These are phyloP conservation scores for Perilla frutescens DNA, from an alignment of 257 asterid species.

Conservation along the genomic window DNA sequence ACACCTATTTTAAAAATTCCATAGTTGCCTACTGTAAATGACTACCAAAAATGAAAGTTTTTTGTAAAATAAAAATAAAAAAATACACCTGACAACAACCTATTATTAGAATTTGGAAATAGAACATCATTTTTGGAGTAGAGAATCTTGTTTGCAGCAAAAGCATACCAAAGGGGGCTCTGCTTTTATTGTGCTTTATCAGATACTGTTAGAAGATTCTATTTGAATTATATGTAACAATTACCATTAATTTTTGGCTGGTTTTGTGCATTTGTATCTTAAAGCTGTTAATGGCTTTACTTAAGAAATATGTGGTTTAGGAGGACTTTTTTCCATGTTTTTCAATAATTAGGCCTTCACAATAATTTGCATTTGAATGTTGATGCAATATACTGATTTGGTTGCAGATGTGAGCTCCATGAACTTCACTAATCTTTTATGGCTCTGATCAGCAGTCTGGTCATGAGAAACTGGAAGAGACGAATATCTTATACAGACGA, in stretches of 20 bases:
- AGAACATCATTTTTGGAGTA: neutral
- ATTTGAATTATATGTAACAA: neutral
- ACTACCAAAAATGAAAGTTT: too few species aligned
- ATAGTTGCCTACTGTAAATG: too few species aligned
- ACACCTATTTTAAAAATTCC: too few species aligned
- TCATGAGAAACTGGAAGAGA: constrained; percentile 23
- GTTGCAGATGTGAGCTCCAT: constrained; percentile 36
- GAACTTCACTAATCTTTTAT: constrained; percentile 16
- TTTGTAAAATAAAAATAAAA: too few species aligned
- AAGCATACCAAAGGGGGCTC: too few species aligned
- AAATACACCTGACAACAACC: neutral
- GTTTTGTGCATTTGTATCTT: neutral
- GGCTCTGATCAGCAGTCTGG: constrained; percentile 20
- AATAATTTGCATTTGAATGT: neutral
- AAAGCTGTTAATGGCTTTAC: too few species aligned
- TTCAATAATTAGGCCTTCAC: neutral
- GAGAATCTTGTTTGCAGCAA: neutral
- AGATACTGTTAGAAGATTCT: neutral
- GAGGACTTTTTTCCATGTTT: constrained; percentile 16
- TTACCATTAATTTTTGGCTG: neutral
- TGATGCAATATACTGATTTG: constrained; percentile 30
- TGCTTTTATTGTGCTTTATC: neutral
- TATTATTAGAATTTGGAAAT: neutral
- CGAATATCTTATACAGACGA: constrained; percentile 18
- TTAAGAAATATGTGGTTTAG: too few species aligned